These are phyloP conservation scores for Parsonsia alboflavescens DNA, from an alignment of 257 asterid genomes.

Conservation along the genomic window DNA sequence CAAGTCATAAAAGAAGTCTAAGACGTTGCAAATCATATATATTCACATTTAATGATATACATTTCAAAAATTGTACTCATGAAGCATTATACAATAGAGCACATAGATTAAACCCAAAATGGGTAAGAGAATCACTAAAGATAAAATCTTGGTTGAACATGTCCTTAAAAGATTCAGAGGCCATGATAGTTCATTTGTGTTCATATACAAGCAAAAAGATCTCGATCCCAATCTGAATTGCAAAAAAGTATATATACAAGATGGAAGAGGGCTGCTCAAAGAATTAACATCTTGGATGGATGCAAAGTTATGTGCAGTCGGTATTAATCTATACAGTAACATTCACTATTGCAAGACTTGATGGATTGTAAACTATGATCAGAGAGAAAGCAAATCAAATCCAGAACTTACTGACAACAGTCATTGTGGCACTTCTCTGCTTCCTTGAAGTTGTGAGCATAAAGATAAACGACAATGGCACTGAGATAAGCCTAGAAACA, in stretches of 20 bases:
- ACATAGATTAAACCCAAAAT: background rate
- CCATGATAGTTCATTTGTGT: background rate
- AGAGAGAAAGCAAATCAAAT: background rate
- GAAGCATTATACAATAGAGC: background rate
- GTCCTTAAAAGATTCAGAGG: background rate
- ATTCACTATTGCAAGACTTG: background rate
- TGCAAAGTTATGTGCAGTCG: background rate
- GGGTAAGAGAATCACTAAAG: background rate
- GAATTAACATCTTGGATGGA: background rate
- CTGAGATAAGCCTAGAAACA: slow-evolving; percentile 90
- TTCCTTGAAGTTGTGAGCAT: slow-evolving; percentile 84
- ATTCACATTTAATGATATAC: background rate
- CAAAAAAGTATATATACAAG: background rate
- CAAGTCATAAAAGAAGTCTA: background rate
- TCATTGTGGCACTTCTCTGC: slow-evolving; percentile 96
- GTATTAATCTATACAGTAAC: background rate
- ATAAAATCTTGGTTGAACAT: background rate
- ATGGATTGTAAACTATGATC: background rate
- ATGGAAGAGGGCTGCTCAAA: background rate
- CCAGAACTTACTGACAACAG: slow-evolving; percentile 84
- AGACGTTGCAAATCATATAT: background rate
- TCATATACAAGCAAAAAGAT: background rate
- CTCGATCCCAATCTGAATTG: background rate
- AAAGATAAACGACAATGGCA: slow-evolving; percentile 90
- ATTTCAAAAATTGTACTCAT: background rate